Base-by-base conservation (phyloP, 116 monocot genomes). In the Iris pallida region DNA sequence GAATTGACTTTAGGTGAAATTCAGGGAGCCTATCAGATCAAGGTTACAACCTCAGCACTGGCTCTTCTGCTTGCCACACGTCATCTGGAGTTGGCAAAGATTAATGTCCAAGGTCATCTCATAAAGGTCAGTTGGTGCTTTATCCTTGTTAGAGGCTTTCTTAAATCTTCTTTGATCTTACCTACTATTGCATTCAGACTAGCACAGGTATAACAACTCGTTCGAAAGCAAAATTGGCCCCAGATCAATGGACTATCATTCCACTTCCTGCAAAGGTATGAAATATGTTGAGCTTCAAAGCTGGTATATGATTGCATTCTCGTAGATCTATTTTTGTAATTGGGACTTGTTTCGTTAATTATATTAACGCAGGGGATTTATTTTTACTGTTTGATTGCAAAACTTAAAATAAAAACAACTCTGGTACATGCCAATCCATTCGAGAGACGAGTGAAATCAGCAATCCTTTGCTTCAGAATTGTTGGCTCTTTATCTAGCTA, bases 21-120 rank as follows among this genome's bases (percentile, higher is more conserved):
- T 68, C 90, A 90, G 60, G 99, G 99, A 68, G 77, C 86, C 15
- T 99, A 99, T 68, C 93, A 99, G 75, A 99, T 99, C 73, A 99
- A 99, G 71, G 82, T 99, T 57, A 99, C 99, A 66, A 88, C 93
- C 45, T 82, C 84, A 53, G 99, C 93, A 48, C 62, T 99, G 18
- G 93, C 90, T 71, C 71, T 93, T 52, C 75, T 99, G 52, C 74
- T 99, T 17, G 81, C 90, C 6, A 76, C 93, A 13, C 83, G 71
- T 49, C 75, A 93, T 78, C 56, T 55, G 1, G 92, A 89, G 65
- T 56, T 97, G 55, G 74, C 70, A 53, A 92, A 82, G 57, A 54
- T 97, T 61, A 81, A 80, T 75, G 97, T 97, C 15, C 76, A 83
- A 46, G 97, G 97, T 41, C 71, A 88, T 76, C 79, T 90, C 42